Evolutionary conservation across 345 rosid genomes (phyloP).

Genomic region (Aethionema arabicum): DNA sequence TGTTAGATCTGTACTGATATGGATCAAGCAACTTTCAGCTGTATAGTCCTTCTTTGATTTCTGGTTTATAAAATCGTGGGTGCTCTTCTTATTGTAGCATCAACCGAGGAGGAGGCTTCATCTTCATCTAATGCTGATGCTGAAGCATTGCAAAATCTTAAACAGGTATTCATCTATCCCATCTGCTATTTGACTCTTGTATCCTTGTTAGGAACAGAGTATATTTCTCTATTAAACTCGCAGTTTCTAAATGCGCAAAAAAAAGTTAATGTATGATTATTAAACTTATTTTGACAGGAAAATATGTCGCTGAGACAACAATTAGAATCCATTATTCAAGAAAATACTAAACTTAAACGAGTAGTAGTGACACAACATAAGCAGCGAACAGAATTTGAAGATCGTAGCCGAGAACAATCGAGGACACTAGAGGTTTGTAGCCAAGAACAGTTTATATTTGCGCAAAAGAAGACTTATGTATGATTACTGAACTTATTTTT

Average conservation of each 20-base stretch:
- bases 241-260: no score
- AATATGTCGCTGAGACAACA: slow-evolving; percentile 66
- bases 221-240: no score
- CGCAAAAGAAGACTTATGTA: no score
- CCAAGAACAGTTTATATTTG: slow-evolving; percentile 52
- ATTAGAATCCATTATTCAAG: slow-evolving; percentile 65
- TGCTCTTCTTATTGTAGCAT: background rate
- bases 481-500: no score
- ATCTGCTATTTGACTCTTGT: background rate
- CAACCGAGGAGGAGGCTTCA: slow-evolving; percentile 36
- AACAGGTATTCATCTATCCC: slow-evolving; percentile 41
- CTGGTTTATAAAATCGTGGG: background rate
- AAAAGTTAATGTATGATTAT: background rate
- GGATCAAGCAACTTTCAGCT: background rate
- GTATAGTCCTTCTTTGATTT: background rate
- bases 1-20: no score
- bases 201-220: background rate
- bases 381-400: slow-evolving; percentile 65
- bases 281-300: slow-evolving; percentile 42
- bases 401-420: slow-evolving; percentile 61
- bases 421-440: slow-evolving; percentile 67
- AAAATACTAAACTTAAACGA: slow-evolving; percentile 68
- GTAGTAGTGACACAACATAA: slow-evolving; percentile 82
- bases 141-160: slow-evolving; percentile 52
- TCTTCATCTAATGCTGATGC: slow-evolving; percentile 41